Conservation (phyloP, 352 stramenopile genomes). For the Pythium coloratum region DNA sequence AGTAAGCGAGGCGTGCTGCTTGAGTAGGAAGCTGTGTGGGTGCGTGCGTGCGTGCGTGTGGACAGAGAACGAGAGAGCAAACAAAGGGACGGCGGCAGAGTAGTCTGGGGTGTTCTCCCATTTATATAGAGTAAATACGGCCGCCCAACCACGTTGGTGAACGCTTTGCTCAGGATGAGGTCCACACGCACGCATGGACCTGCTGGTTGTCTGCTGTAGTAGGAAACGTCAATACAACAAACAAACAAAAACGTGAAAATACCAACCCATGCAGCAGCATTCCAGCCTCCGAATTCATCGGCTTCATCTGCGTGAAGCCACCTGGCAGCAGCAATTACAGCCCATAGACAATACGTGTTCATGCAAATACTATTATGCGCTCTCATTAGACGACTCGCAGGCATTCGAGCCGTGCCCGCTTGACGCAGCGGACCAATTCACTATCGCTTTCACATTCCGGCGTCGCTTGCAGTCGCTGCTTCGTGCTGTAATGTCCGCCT, state of each 20-base stretch:
- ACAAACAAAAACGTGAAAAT: not conserved
- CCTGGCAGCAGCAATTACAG: not conserved
- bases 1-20: constrained; percentile 10
- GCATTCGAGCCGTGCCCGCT: too few species aligned
- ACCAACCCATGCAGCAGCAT: not conserved
- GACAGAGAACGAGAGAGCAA: not conserved
- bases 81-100: not conserved
- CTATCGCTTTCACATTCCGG: too few species aligned
- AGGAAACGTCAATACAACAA: constrained; percentile 1
- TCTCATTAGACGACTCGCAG: not conserved
- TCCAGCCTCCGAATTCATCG: not conserved
- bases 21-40: not conserved
- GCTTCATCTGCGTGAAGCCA: not conserved
- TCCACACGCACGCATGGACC: not conserved
- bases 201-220: not conserved
- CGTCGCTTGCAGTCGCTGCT: not conserved
- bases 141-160: not conserved
- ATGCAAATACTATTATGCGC: constrained; percentile 6
- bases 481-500: not conserved
- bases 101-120: not conserved
- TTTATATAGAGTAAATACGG: constrained; percentile 3
- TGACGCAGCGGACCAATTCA: too few species aligned
- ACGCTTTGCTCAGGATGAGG: not conserved
- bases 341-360: not conserved
- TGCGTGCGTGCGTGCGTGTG: not conserved